These are phyloP conservation scores for Aureobasidium uvarum DNA, from an alignment of 2,329 filamentous ascomycete genomes.

Conservation along the genomic window DNA sequence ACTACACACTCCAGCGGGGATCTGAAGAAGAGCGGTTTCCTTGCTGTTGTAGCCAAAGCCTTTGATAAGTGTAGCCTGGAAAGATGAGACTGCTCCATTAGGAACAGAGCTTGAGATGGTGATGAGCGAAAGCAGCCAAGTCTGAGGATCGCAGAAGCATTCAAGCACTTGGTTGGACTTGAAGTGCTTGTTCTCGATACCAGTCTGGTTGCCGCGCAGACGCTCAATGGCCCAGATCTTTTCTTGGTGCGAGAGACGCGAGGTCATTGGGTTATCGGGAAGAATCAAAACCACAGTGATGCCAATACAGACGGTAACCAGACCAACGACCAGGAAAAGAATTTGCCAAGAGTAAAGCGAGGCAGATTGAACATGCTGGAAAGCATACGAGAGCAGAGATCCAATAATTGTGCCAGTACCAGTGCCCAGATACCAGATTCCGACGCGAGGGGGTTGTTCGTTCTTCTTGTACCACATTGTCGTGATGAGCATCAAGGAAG, in stretches of 20 bases:
- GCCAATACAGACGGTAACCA: conserved; percentile 44
- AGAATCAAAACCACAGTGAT: conserved; percentile 36
- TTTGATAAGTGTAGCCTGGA: conserved; percentile 38
- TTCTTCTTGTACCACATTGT: conserved; percentile 43
- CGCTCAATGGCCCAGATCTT: conserved; percentile 42
- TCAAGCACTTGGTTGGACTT: conserved; percentile 50
- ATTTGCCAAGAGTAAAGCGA: conserved; percentile 53
- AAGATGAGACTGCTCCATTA: conserved; percentile 46
- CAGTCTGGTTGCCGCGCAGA: conserved; percentile 50
- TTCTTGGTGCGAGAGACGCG: conserved; percentile 34
- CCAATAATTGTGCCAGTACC: conserved; percentile 58
- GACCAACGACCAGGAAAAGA: conserved; percentile 49
- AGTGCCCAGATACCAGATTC: conserved; percentile 66
- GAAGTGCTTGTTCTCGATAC: conserved; percentile 53
- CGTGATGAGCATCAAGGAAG: conserved; percentile 56
- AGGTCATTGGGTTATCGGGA: conserved; percentile 37
- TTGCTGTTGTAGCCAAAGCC: conserved; percentile 36
- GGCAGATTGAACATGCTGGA: conserved; percentile 47
- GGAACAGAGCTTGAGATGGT: conserved; percentile 40
- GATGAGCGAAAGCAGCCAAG: conserved; percentile 44
- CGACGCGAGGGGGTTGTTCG: conserved; percentile 62
- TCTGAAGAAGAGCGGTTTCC: conserved; percentile 43
- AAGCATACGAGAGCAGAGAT: conserved; percentile 55
- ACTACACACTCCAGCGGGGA: conserved; percentile 58
- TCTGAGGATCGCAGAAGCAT: conserved; percentile 47